Percentiles rank a stretch among this genome's conserved stretches.
Evolutionary conservation across 257 asterid species (phyloP).

Genomic region (Apocynum venetum): DNA sequence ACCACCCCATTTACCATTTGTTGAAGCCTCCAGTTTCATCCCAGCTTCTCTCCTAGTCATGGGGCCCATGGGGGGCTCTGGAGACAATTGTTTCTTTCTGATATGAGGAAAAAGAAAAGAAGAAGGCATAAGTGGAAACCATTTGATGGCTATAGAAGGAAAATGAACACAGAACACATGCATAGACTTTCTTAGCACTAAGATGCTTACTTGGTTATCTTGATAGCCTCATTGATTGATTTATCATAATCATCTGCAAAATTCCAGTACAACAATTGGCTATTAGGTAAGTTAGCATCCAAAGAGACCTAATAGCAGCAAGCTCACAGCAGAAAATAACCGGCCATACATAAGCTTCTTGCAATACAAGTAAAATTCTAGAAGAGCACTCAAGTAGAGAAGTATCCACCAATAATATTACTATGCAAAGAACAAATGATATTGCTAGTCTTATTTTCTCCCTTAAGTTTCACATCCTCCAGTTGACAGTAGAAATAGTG

Average conservation of each 20-base stretch:
- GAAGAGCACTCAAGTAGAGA: not conserved
- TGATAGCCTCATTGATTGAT: slow-evolving; percentile 87
- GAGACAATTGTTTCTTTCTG: slow-evolving; percentile 63
- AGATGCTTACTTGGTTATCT: slow-evolving; percentile 77
- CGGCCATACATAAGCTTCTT: not conserved
- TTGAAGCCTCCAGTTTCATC: slow-evolving; percentile 44
- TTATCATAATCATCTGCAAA: slow-evolving; percentile 90
- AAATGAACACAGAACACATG: not conserved
- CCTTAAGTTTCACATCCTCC: not conserved
- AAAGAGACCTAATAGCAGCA: slow-evolving; percentile 1
- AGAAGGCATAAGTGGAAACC: not conserved
- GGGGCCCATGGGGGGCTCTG: slow-evolving; percentile 49
- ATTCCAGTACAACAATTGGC: slow-evolving; percentile 24
- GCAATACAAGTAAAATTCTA: not conserved
- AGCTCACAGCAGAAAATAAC: not conserved
- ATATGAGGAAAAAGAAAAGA: slow-evolving; percentile 9
- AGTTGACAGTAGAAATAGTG: not conserved
- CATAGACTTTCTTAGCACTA: slow-evolving; percentile 9
- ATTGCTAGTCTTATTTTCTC: not conserved
- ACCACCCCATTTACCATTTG: slow-evolving; percentile 62
- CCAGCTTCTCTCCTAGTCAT: slow-evolving; percentile 48
- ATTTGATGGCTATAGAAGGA: slow-evolving; percentile 1
- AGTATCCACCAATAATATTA: not conserved
- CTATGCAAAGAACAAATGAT: not conserved
- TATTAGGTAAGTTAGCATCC: slow-evolving; percentile 4